A percentile compares a stretch with the other conserved stretches of the same genome.
phyloP scores from a whole-genome alignment of 331 rosid genomes.

The Malus hybrid region DNA sequence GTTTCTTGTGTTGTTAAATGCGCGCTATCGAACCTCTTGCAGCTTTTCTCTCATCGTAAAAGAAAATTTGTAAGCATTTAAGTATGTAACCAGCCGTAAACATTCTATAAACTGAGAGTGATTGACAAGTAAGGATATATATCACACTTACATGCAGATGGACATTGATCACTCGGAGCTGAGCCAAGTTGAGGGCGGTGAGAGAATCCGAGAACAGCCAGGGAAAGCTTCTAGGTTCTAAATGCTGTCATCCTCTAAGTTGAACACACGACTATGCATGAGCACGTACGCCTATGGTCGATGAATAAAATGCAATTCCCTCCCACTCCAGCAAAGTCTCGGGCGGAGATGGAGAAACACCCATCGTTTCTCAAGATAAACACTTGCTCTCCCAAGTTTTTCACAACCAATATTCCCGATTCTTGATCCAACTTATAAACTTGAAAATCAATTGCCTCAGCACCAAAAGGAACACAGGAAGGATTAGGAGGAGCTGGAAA shows the following conservation, averaged over 20 bases:
- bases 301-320: constrained; percentile 42
- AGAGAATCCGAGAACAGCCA: neutral
- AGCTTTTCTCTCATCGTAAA: neutral
- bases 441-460: constrained; percentile 15
- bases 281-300: neutral
- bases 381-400: constrained; percentile 31
- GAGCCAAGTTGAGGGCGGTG: constrained; percentile 20
- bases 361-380: constrained; percentile 32
- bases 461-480: neutral
- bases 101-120: neutral
- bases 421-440: constrained; percentile 57
- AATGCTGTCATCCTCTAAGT: constrained; percentile 14
- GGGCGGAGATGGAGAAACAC: constrained; percentile 30
- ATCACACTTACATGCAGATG: neutral
- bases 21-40: neutral
- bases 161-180: neutral
- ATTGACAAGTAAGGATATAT: neutral
- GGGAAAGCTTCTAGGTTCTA: neutral
- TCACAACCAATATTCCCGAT: constrained; percentile 42
- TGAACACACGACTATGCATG: constrained; percentile 3
- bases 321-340: constrained; percentile 17
- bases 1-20: neutral
- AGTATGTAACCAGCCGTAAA: neutral
- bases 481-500: neutral
- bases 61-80: neutral